Conservation (phyloP, 2,329 filamentous ascomycete genomes). For the Apiospora kogelbergensis region DNA sequence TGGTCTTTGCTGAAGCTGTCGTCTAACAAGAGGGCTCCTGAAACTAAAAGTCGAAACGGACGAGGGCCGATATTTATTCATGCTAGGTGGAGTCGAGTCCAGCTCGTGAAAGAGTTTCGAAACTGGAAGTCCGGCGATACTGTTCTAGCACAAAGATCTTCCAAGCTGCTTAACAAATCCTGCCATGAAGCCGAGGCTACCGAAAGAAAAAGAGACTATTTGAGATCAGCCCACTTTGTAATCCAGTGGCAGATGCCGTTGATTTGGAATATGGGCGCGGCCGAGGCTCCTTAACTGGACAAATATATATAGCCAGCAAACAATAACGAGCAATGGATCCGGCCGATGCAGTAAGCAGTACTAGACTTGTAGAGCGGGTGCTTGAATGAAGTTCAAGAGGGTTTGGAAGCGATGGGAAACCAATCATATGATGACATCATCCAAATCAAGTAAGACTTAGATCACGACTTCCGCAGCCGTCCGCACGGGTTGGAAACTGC, state of each 20-base stretch:
- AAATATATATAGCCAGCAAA: neutral
- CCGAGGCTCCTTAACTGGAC: neutral
- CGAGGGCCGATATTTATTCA: slow-evolving; percentile 8
- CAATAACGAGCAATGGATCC: neutral
- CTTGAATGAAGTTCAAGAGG: neutral
- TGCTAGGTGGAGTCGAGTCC: slow-evolving; percentile 9
- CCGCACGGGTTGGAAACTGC: neutral
- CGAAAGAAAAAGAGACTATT: neutral
- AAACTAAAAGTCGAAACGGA: neutral
- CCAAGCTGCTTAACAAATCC: neutral
- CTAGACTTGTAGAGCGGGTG: neutral
- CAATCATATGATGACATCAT: slow-evolving; percentile 5
- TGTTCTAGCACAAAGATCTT: neutral
- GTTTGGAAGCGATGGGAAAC: neutral
- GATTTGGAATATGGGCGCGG: neutral
- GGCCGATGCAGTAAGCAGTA: neutral
- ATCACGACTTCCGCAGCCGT: neutral
- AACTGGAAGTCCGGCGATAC: neutral
- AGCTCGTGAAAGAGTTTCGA: neutral
- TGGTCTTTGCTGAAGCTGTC: neutral
- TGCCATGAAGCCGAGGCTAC: slow-evolving; percentile 4
- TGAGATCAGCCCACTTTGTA: neutral
- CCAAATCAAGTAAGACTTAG: slow-evolving; percentile 2
- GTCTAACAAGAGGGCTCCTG: neutral
- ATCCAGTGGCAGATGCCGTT: neutral